Conservation (phyloP, 2,329 filamentous ascomycete species). For the Aschersonia sp. region DNA sequence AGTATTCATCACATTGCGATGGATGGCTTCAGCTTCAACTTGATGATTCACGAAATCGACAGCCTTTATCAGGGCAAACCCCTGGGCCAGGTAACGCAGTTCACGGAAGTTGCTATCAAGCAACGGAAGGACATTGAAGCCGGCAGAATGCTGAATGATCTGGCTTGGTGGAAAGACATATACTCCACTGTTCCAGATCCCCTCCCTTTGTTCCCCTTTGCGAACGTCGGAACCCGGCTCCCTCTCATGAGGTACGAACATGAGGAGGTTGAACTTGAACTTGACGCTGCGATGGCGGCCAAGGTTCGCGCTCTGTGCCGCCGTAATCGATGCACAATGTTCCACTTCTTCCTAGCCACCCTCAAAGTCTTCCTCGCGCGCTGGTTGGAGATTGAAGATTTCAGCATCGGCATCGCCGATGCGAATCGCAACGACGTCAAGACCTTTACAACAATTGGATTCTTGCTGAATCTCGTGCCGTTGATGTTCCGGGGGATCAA, state of each 20-base stretch:
- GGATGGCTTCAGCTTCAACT: constrained; percentile 21
- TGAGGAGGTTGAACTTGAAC: constrained; percentile 5
- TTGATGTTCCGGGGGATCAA: constrained; percentile 19
- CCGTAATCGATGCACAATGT: constrained; percentile 11
- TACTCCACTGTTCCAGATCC: background rate
- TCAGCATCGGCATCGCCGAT: constrained; percentile 33
- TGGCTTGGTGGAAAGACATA: background rate
- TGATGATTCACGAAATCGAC: background rate
- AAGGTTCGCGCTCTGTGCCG: constrained; percentile 6
- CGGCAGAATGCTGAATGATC: background rate
- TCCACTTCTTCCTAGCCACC: constrained; percentile 30
- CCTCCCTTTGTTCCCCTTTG: constrained; percentile 19
- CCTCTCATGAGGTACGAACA: constrained; percentile 5
- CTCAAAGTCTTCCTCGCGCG: constrained; percentile 21
- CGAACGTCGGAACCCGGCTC: constrained; percentile 2
- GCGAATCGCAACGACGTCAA: constrained; percentile 23
- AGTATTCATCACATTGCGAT: constrained; percentile 33
- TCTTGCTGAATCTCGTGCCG: constrained; percentile 33
- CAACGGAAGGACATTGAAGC: background rate
- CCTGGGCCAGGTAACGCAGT: constrained; percentile 1
- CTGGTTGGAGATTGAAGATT: constrained; percentile 18
- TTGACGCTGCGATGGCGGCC: constrained; percentile 9
- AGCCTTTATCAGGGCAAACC: background rate
- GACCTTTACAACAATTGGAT: constrained; percentile 22
- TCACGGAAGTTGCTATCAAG: background rate